Percentiles rank a stretch among this genome's conserved stretches.
Evolutionary conservation across 2,329 filamentous ascomycete species (phyloP).

Genomic region (Pyricularia grisea): DNA sequence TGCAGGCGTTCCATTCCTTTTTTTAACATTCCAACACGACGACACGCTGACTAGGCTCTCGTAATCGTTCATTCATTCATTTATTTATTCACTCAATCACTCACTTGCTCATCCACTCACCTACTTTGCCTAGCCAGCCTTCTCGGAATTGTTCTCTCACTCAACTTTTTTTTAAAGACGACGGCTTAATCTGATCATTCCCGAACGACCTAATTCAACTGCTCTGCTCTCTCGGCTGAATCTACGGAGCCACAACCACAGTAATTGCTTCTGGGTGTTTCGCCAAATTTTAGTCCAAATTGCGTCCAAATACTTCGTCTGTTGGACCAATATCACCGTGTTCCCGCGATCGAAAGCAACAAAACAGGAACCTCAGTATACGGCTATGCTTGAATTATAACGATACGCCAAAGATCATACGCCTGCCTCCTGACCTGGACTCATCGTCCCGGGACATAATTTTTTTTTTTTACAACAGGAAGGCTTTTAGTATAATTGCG

Average conservation of each 20-base stretch:
- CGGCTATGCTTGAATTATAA: background rate
- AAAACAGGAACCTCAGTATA: background rate
- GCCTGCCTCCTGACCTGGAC: background rate
- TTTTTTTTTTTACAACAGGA: background rate
- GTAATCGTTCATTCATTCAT: slow-evolving; percentile 17
- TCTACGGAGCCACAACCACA: background rate
- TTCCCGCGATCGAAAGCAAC: background rate
- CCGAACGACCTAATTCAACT: background rate
- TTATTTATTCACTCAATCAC: slow-evolving; percentile 9
- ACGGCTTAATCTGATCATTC: background rate
- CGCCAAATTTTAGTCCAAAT: background rate
- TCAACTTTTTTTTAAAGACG: background rate
- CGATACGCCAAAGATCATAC: background rate
- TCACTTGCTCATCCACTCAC: background rate
- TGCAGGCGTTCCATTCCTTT: slow-evolving; percentile 51
- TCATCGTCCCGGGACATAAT: background rate
- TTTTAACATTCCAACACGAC: background rate
- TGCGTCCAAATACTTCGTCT: background rate
- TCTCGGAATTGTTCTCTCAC: background rate
- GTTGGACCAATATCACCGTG: background rate
- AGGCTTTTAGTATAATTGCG: background rate
- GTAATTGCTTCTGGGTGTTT: background rate
- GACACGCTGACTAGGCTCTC: slow-evolving; percentile 18
- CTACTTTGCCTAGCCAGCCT: background rate
- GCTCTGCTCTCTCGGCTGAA: background rate